Evolutionary conservation across 352 stramenopile species (phyloP), one percentile per base, ranked within the genome.

Genomic region (Phytophthora hibernalis): DNA sequence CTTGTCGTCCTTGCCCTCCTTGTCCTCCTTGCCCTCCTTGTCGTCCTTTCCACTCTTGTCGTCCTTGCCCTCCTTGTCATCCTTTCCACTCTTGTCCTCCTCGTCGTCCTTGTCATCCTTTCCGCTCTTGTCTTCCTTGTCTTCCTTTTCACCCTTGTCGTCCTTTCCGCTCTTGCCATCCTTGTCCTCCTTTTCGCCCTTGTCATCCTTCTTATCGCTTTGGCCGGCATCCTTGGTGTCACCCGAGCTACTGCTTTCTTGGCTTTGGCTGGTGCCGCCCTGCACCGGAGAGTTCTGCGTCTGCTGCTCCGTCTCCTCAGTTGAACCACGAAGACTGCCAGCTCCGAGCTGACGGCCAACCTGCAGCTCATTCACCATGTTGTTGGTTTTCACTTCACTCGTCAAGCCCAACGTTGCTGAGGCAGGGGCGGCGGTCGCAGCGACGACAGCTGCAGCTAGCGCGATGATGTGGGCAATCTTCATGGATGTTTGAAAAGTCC

Each of bases 391-490:
- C 20, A 26, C 28, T 24, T 65, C 16, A n/a, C 37, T 65, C 22
- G 43, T 44, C 43, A 67, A 37, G 26, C 26, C 21, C 35, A 48
- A 59, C 22, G 59, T 20, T 18, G 65, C 70, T 22, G 64, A 47
- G 13, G 48, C 20, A 16, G 61, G 52, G 43, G 20, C 47, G 15
- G 56, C 37, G 44, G 43, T 67, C 18, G 43, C 56, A n/a, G 59
- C 24, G 28, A 55, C 52, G 37, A 74, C n/a, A 18, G 65, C 61
- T 2, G 52, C 58, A 11, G 45, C 56, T 40, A 78, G 52, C 21
- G 70, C 61, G 49, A 78, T 45, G 56, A 74, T 44, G 37, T 61
- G 55, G n/a, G 47, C 12, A 35, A 78, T 62, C 52, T 78, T 72
- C 70, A 78, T 78, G 45, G 33, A 4, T 49, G 50, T 21, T 57